phyloP scores from a whole-genome alignment of 768 basidiomycete genomes.

The Stropharia rugosoannulata region DNA sequence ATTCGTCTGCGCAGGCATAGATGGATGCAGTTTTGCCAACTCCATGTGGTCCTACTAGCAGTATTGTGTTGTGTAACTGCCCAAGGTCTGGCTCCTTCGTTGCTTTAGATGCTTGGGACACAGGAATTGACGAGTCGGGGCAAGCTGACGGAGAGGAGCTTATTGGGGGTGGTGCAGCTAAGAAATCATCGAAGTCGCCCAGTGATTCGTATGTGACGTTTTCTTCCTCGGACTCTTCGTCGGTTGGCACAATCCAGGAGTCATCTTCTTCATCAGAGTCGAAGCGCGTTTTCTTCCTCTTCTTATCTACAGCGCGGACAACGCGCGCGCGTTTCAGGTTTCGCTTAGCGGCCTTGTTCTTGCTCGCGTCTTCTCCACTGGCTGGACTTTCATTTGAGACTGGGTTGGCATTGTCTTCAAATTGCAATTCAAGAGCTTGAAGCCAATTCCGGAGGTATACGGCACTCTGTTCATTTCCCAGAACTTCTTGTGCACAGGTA shows the following conservation, averaged over 20 bases:
- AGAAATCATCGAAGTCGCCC: slow-evolving; percentile 17
- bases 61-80: slow-evolving; percentile 79
- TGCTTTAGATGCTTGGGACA: neutral
- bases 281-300: slow-evolving; percentile 53
- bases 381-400: neutral
- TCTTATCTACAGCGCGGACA: slow-evolving; percentile 50
- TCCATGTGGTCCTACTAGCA: slow-evolving; percentile 81
- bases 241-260: slow-evolving; percentile 51
- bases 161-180: slow-evolving; percentile 12
- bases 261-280: slow-evolving; percentile 58
- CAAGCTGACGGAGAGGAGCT: slow-evolving; percentile 17
- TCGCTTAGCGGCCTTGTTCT: slow-evolving; percentile 25
- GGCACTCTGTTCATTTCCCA: slow-evolving; percentile 76
- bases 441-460: slow-evolving; percentile 80
- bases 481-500: slow-evolving; percentile 65
- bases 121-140: neutral
- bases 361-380: slow-evolving; percentile 20
- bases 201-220: slow-evolving; percentile 16
- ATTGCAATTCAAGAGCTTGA: slow-evolving; percentile 61
- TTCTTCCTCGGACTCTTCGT: slow-evolving; percentile 38
- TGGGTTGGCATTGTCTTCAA: slow-evolving; percentile 23
- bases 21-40: slow-evolving; percentile 91
- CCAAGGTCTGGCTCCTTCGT: slow-evolving; percentile 26
- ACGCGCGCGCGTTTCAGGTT: slow-evolving; percentile 60
- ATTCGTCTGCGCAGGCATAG: slow-evolving; percentile 90